Base-by-base conservation (phyloP, 2,329 filamentous ascomycete species). In the Venturia oleaginea region DNA sequence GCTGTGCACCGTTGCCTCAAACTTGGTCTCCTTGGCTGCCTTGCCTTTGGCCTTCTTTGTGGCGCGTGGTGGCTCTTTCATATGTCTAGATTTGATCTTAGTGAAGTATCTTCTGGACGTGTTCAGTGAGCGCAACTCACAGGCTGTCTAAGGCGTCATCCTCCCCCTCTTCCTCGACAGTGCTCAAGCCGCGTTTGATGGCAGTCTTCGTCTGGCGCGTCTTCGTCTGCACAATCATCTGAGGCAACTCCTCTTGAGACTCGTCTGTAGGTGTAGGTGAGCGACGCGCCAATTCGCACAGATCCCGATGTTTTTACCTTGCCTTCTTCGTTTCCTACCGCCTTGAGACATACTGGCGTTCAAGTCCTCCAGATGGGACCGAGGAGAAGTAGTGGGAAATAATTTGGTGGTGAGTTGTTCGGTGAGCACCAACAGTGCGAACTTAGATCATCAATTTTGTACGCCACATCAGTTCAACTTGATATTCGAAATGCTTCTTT, bases 21-120 rank as follows among this genome's bases (percentile, higher is more conserved):
- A 60, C 59, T 43, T 60, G 51, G 51, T 57, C 34, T 43, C 37
- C 34, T 43, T 60, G 24, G 6, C 34, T 13, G 59, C 59, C 34
- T 60, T 43, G 5, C 15, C 15, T 22, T 60, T 60, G 4, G 22
- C 34, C 37, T 43, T 40, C 34, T 60, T 60, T 37, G 59, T 27
- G 24, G 13, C 27, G 34, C 51, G 51, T n/a, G 30, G 4, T 37
- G 1, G 51, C 51, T 57, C 51, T 30, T 22, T 57, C 15, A 34
- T 5, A 7, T 34, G 19, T 34, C 51, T 57, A 34, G 30, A 3
- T 17, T 27, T 22, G 22, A 51, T 3, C 5, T 51, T 22, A 51
- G 22, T 27, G 11, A 2, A 1, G 10, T 15, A 10, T 51, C 46
- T 51, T 27, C 22, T 27, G 22, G 46, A 27, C 22, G 46, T 15